Evolutionary conservation across 2,329 filamentous ascomycete genomes (phyloP).

Genomic region (Fusarium burgessii): DNA sequence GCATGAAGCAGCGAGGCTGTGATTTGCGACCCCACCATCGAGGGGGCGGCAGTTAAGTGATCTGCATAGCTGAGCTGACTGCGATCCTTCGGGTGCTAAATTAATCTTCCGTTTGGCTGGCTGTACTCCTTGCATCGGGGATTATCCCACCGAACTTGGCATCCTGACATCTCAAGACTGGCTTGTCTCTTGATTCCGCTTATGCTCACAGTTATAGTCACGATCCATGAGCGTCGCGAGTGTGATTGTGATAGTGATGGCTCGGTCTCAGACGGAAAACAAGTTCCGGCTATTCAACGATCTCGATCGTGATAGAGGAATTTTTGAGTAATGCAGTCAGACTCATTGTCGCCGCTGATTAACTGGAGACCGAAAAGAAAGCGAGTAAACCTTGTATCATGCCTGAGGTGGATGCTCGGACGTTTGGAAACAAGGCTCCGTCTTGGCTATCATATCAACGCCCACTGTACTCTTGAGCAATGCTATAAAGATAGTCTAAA

Average conservation of each 20-base stretch:
- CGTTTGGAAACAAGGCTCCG: background rate
- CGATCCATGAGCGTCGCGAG: background rate
- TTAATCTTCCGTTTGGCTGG: background rate
- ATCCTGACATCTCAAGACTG: background rate
- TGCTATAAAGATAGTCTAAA: background rate
- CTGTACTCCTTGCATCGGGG: background rate
- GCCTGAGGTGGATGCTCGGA: rapidly evolving
- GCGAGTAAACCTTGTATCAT: rapidly evolving
- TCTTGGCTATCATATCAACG: rapidly evolving
- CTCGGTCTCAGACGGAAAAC: rapidly evolving
- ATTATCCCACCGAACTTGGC: background rate
- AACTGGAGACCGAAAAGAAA: rapidly evolving
- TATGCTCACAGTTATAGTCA: background rate
- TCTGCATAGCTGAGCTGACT: background rate
- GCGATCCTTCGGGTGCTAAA: background rate
- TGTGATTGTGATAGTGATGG: rapidly evolving
- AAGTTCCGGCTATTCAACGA: rapidly evolving
- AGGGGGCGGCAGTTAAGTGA: background rate
- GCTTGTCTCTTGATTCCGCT: rapidly evolving
- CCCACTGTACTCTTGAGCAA: rapidly evolving
- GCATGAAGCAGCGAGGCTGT: background rate
- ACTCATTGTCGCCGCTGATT: rapidly evolving
- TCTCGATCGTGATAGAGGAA: background rate
- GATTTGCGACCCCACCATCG: background rate
- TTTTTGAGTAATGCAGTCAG: rapidly evolving